Percentiles rank a stretch among this genome's conserved stretches.
Evolutionary conservation across 176 grass and related monocot species (phyloP).

Genomic region (Bothriochloa decipiens): DNA sequence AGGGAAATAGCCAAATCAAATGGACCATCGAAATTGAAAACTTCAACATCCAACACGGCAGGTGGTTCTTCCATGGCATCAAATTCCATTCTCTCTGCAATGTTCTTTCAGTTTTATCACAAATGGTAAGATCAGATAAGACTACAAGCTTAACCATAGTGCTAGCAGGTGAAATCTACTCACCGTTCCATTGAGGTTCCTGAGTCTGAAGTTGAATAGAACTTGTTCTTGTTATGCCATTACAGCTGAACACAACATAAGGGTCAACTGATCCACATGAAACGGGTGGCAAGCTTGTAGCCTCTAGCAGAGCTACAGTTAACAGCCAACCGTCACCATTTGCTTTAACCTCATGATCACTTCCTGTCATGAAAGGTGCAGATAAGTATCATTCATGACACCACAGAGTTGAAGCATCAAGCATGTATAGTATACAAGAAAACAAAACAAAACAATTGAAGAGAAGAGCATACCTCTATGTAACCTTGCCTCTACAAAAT

Average conservation of each 20-base stretch:
- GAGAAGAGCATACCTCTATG: constrained; percentile 54
- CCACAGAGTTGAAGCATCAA: neutral
- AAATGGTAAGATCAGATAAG: constrained; percentile 18
- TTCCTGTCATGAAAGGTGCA: constrained; percentile 42
- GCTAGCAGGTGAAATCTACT: constrained; percentile 37
- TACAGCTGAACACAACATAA: constrained; percentile 86
- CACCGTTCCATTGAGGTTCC: constrained; percentile 91
- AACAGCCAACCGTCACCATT: constrained; percentile 84
- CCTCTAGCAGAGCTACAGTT: constrained; percentile 80
- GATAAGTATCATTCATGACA: constrained; percentile 1
- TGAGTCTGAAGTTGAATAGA: constrained; percentile 88
- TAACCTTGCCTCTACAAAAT: constrained; percentile 82
- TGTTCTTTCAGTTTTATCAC: constrained; percentile 18
- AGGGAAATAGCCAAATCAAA: constrained; percentile 69
- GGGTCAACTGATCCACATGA: constrained; percentile 68
- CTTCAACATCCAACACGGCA: constrained; percentile 70
- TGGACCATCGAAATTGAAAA: constrained; percentile 88
- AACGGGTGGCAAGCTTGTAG: constrained; percentile 64
- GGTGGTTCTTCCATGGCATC: constrained; percentile 90
- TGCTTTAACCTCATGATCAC: constrained; percentile 70
- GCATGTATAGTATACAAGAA: neutral
- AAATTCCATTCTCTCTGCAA: constrained; percentile 87
- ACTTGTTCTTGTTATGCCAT: constrained; percentile 73
- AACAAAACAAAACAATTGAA: neutral
- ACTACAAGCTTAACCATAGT: neutral